phyloP scores from a whole-genome alignment of 1,139 yeast species.

The Geotrichum phurueaensis region DNA sequence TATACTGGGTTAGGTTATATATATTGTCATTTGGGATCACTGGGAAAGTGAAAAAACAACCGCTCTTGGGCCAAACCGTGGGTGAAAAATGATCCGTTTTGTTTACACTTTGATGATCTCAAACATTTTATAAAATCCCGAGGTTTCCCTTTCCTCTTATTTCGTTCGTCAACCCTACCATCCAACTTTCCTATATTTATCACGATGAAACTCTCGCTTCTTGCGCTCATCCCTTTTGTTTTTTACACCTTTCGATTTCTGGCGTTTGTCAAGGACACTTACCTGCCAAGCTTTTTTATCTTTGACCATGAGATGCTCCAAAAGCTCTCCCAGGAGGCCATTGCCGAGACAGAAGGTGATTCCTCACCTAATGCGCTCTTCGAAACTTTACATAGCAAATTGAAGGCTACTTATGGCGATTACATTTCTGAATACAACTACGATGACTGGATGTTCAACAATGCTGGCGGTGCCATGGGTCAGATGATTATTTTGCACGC shows the following conservation, averaged over 20 bases:
- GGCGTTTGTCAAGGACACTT: conserved; percentile 20
- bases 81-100: neutral
- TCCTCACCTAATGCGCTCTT: conserved; percentile 54
- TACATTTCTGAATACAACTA: conserved; percentile 61
- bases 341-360: conserved; percentile 49
- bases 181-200: neutral
- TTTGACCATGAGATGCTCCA: conserved; percentile 49
- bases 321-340: conserved; percentile 43
- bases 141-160: neutral
- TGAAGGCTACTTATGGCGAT: conserved; percentile 62
- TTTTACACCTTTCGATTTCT: neutral
- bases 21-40: too few species aligned
- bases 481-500: conserved; percentile 93
- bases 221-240: conserved; percentile 8
- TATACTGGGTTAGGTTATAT: neutral
- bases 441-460: conserved; percentile 91
- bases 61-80: neutral
- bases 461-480: conserved; percentile 99
- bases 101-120: neutral
- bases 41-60: too few species aligned
- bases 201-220: conserved; percentile 8
- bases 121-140: neutral
- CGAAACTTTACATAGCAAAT: conserved; percentile 51
- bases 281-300: conserved; percentile 56
- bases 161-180: neutral